Evolutionary conservation across 148 eudicot genomes (phyloP), one percentile per base, ranked within the genome.

Genomic region (Drosera capensis): DNA sequence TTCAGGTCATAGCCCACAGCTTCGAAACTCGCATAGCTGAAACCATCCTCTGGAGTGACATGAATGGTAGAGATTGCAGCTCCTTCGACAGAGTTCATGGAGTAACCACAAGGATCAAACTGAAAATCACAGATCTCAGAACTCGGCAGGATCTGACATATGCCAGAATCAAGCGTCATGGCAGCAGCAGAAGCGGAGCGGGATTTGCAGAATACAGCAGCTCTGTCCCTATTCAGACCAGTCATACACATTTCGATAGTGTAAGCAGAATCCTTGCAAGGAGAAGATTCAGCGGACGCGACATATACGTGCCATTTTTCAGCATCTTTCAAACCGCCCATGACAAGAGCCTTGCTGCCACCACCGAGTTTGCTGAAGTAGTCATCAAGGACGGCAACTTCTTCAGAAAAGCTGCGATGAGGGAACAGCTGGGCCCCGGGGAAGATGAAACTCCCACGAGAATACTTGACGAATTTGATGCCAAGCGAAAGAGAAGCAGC

Each of bases 51-150:
- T 0, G 95, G 95, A 20, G 95, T 85, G 3, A 85, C 62, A 42
- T 85, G 95, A 43, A 85, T 80, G 36, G 95, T 85, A 13, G 95
- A 85, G 49, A 80, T 45, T 0, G 92, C 92, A 57, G 66, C 54
- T 52, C 74, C 95, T 53, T 85, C 95, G 23, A 85, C 66, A 7
- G 95, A 65, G 31, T 85, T 85, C 95, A 85, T 85, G 34, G 95
- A 85, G 45, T 85, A 85, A 0, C 95, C 95, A 59, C 95, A 85
- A 2, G 95, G 95, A n/a, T 85, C 92, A 25, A 85, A 85, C 44
- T 80, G 82, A 46, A 85, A 85, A 58, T 85, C 95, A 16, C 95
- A 77, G 5, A 85, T 80, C 4, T 57, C 9, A 0, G 95, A 85
- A 5, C 75, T 46, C 0, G 95, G 95, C 21, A 85, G 82, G 35